phyloP scores from a whole-genome alignment of 352 stramenopile species.

The Pythium chondricola region DNA sequence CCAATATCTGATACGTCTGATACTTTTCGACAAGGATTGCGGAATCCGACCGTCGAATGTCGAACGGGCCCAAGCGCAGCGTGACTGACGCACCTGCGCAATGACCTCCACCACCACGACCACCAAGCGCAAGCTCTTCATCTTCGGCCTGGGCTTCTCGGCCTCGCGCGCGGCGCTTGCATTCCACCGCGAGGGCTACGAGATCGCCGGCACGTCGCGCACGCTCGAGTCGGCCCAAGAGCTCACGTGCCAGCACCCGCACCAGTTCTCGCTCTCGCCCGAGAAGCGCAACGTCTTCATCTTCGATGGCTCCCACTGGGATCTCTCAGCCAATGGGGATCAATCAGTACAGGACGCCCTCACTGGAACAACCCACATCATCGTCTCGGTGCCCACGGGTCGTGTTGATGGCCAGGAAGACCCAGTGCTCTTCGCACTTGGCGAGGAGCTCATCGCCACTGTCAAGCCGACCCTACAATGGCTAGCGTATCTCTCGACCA shows the following conservation, averaged over 20 bases:
- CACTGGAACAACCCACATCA: constrained; percentile 55
- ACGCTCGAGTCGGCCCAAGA: constrained; percentile 38
- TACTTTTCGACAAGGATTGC: too few relatives aligned
- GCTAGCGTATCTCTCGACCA: constrained; percentile 90
- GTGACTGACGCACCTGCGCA: not conserved
- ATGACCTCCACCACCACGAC: not conserved
- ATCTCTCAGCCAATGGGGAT: constrained; percentile 22
- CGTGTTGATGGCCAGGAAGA: constrained; percentile 45
- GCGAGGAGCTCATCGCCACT: constrained; percentile 29
- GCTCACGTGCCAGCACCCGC: constrained; percentile 27
- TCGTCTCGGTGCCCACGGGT: constrained; percentile 63
- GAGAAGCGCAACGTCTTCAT: constrained; percentile 60
- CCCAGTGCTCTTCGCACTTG: constrained; percentile 56
- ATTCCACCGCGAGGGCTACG: constrained; percentile 58
- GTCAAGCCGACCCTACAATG: constrained; percentile 57
- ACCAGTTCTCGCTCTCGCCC: constrained; percentile 27
- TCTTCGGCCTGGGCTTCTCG: constrained; percentile 88
- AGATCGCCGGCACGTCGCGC: constrained; percentile 67
- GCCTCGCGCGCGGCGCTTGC: constrained; percentile 59
- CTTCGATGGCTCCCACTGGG: constrained; percentile 66
- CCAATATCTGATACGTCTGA: too few relatives aligned
- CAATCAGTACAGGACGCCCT: constrained; percentile 43
- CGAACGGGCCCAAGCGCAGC: not conserved
- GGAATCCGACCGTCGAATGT: constrained; percentile 4
- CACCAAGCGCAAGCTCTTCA: constrained; percentile 62